These are phyloP conservation scores for Thuidium tamariscinum DNA, from an alignment of 225 moss, liverwort and hornwort genomes.

Conservation along the genomic window DNA sequence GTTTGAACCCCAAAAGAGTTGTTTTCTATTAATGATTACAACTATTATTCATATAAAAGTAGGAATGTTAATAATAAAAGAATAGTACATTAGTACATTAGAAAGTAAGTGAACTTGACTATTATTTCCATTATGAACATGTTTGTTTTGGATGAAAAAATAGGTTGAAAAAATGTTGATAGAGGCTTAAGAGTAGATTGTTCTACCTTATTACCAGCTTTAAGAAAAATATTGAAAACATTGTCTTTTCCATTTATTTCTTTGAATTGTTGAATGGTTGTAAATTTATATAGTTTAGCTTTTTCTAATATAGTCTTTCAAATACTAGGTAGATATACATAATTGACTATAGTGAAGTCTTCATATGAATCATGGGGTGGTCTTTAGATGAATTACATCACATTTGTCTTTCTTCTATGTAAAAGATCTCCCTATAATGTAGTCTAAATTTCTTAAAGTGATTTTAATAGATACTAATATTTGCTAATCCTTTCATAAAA, in stretches of 20 bases:
- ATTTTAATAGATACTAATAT: not conserved
- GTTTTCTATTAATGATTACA: too few relatives aligned
- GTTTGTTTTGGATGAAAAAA: not conserved
- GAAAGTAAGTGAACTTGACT: fast-evolving
- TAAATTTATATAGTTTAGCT: not conserved
- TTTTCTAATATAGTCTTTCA: not conserved
- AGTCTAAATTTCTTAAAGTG: not conserved
- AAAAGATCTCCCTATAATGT: not conserved
- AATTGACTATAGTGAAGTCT: not conserved
- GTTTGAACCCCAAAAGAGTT: too few relatives aligned
- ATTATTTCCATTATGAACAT: not conserved
- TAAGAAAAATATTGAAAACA: not conserved
- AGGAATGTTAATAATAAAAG: not conserved
- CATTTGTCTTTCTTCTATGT: not conserved
- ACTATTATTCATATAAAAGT: too few relatives aligned
- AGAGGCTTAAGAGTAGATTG: not conserved
- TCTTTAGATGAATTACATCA: not conserved
- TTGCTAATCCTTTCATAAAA: not conserved
- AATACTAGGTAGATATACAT: not conserved
- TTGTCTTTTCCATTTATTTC: not conserved
- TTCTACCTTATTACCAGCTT: too few relatives aligned
- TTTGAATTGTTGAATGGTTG: not conserved
- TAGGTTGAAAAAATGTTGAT: not conserved
- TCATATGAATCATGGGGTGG: not conserved
- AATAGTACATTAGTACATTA: not conserved